These are phyloP conservation scores for Gynostemma pentaphyllum DNA, from an alignment of 306 rosid genomes.

Conservation along the genomic window DNA sequence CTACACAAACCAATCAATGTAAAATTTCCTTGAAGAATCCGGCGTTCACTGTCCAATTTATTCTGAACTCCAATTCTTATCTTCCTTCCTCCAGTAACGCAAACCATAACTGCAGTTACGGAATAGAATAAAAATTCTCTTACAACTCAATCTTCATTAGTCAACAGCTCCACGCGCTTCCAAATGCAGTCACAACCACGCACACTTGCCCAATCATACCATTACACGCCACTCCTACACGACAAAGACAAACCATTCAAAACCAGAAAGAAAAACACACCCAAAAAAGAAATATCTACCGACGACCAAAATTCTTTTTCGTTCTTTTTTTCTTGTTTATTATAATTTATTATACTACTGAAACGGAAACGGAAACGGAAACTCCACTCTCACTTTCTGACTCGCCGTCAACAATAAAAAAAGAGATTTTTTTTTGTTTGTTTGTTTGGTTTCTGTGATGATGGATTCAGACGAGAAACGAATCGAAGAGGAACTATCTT, in stretches of 20 bases:
- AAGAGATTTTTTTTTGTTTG: background rate
- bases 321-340: no score
- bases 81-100: background rate
- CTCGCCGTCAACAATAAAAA: no score
- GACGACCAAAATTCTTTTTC: background rate
- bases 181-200: background rate
- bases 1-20: no score
- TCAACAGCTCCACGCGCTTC: background rate
- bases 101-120: background rate
- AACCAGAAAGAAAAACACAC: no score
- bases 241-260: no score
- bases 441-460: background rate
- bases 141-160: no score
- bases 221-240: no score
- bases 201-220: background rate
- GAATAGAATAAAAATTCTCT: no score
- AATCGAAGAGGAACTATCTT: conserved; percentile 46
- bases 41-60: background rate
- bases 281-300: background rate
- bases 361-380: no score
- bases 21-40: background rate
- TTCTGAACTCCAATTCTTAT: background rate
- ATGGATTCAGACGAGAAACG: conserved; percentile 53
- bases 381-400: no score
- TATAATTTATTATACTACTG: no score